Evolutionary conservation across 2,329 filamentous ascomycete genomes (phyloP).

Genomic region (Trichoderma atrobrunneum): DNA sequence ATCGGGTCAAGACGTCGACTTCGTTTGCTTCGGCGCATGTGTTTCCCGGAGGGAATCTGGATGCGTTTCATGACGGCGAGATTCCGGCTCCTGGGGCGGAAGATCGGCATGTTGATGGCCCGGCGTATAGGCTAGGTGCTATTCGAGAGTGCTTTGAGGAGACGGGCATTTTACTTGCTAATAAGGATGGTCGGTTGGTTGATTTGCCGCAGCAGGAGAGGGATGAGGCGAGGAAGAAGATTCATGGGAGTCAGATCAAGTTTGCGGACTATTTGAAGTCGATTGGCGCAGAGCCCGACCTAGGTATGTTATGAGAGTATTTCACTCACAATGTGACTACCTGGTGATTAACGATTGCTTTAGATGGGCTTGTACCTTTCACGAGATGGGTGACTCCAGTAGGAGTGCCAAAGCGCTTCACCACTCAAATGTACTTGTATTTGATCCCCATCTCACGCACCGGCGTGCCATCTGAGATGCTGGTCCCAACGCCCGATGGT

Average conservation of each 20-base stretch:
- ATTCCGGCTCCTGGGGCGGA: slow-evolving; percentile 46
- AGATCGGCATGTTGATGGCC: slow-evolving; percentile 65
- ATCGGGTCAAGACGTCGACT: slow-evolving; percentile 76
- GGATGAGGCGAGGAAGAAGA: slow-evolving; percentile 62
- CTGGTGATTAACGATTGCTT: background rate
- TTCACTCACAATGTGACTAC: too few species aligned
- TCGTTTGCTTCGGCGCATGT: slow-evolving; percentile 92
- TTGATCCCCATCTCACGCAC: slow-evolving; percentile 62
- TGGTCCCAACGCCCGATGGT: slow-evolving; percentile 70
- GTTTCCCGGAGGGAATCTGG: slow-evolving; percentile 87
- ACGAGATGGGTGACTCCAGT: slow-evolving; percentile 88
- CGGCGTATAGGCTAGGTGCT: slow-evolving; percentile 75
- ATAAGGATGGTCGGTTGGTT: slow-evolving; percentile 53
- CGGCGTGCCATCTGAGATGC: slow-evolving; percentile 46
- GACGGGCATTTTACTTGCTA: slow-evolving; percentile 79
- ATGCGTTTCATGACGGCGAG: slow-evolving; percentile 69
- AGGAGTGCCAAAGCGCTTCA: slow-evolving; percentile 72
- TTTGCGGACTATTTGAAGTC: slow-evolving; percentile 64
- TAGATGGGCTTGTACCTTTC: slow-evolving; percentile 71
- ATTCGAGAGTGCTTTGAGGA: slow-evolving; percentile 94
- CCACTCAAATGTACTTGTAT: slow-evolving; percentile 96
- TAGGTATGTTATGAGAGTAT: slow-evolving; percentile 46
- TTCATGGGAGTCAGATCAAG: slow-evolving; percentile 63
- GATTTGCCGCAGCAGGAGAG: slow-evolving; percentile 58
- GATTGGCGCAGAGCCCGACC: slow-evolving; percentile 62